These are phyloP conservation scores for Colletotrichum agaves DNA, from an alignment of 2,329 filamentous ascomycete species.

Conservation along the genomic window DNA sequence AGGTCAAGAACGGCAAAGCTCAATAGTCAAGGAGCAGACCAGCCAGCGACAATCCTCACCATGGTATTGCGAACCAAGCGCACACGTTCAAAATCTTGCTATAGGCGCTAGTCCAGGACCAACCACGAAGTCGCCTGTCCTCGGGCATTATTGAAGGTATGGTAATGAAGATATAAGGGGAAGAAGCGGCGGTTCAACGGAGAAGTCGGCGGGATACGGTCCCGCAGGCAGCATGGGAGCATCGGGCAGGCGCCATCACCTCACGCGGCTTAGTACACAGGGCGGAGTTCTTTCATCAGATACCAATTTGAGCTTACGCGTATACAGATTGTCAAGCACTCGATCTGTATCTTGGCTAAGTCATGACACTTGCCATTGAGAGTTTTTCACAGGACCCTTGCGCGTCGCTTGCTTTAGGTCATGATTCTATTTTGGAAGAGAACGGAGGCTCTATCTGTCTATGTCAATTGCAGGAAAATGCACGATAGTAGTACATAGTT, in stretches of 20 bases:
- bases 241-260: constrained; percentile 33
- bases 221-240: constrained; percentile 18
- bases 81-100: background rate
- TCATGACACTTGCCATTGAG: constrained; percentile 15
- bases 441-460: constrained; percentile 29
- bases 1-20: constrained; percentile 60
- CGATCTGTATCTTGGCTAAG: constrained; percentile 31
- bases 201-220: constrained; percentile 13
- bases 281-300: constrained; percentile 33
- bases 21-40: constrained; percentile 48
- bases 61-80: constrained; percentile 3
- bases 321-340: constrained; percentile 35
- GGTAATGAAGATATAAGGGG: background rate
- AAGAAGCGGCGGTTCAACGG: constrained; percentile 14
- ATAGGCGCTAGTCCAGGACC: constrained; percentile 4
- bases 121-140: background rate
- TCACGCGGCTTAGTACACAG: constrained; percentile 25
- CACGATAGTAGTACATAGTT: constrained; percentile 33
- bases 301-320: constrained; percentile 38
- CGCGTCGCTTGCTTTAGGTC: constrained; percentile 24
- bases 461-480: constrained; percentile 19
- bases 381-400: constrained; percentile 22
- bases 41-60: constrained; percentile 12
- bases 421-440: constrained; percentile 18
- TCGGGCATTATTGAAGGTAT: constrained; percentile 1